Evolutionary conservation across 345 rosid genomes (phyloP).

Genomic region (Chamaenerion angustifolium): DNA sequence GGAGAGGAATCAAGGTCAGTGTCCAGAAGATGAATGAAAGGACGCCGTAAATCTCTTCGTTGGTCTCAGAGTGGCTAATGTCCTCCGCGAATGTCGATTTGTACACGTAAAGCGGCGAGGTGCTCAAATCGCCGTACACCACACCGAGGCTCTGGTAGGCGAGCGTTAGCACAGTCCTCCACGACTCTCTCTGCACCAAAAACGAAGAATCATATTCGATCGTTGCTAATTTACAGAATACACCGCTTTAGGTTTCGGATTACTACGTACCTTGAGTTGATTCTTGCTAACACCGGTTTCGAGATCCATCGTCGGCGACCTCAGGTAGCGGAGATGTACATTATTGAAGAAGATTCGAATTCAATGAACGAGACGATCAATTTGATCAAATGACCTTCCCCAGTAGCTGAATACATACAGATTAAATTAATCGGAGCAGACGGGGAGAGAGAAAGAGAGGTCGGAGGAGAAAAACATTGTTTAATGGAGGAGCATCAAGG

Average conservation of each 20-base stretch:
- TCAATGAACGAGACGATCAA: background rate
- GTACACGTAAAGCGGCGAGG: slow-evolving; percentile 9
- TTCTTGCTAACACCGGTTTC: slow-evolving; percentile 35
- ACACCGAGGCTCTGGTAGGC: slow-evolving; percentile 9
- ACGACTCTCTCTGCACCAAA: slow-evolving; percentile 5
- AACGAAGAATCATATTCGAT: slow-evolving; percentile 1
- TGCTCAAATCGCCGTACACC: slow-evolving; percentile 6
- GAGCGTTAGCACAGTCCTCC: slow-evolving; percentile 5
- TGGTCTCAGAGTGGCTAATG: background rate
- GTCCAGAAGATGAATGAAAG: slow-evolving; percentile 5
- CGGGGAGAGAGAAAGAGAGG: background rate
- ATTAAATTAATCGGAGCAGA: background rate
- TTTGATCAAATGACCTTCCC: background rate
- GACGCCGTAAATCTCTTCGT: slow-evolving; percentile 7
- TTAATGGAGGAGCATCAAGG: slow-evolving; percentile 2
- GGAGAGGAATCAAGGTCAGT: slow-evolving; percentile 1
- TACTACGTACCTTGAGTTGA: slow-evolving; percentile 30
- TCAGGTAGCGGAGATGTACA: slow-evolving; percentile 10
- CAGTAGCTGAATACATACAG: background rate
- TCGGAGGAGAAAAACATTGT: background rate
- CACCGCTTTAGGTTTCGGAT: background rate
- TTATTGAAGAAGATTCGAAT: background rate
- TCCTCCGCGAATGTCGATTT: slow-evolving; percentile 3
- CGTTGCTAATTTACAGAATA: background rate
- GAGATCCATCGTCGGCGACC: slow-evolving; percentile 40